Evolutionary conservation across 257 asterid genomes (phyloP).

Genomic region (Lantana camara): DNA sequence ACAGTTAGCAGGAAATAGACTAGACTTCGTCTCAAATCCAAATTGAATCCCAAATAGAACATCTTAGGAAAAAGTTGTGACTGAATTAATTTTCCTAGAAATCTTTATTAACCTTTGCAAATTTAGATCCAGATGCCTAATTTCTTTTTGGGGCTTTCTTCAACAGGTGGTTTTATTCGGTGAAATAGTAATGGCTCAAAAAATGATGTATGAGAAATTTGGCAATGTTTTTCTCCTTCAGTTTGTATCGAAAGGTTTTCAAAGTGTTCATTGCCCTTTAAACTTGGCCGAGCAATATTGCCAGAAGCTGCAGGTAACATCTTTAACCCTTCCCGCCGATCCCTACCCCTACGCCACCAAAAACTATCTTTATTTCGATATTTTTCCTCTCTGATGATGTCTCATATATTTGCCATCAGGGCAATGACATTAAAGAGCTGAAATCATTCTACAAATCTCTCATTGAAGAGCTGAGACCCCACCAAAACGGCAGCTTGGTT

Average conservation of each 20-base stretch:
- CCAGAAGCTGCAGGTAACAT: constrained; percentile 88
- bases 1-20: too few relatives aligned
- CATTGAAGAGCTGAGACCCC: constrained; percentile 72
- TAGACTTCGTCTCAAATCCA: too few relatives aligned
- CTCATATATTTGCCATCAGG: constrained; percentile 45
- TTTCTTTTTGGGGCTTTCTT: constrained; percentile 7
- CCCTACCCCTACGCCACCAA: too few relatives aligned
- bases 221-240: constrained; percentile 75
- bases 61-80: too few relatives aligned
- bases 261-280: constrained; percentile 68
- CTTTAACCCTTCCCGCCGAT: background rate
- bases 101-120: too few relatives aligned
- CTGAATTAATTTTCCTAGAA: too few relatives aligned
- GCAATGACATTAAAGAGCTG: constrained; percentile 65
- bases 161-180: constrained; percentile 71
- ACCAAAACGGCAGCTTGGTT: constrained; percentile 83
- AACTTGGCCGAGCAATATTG: constrained; percentile 85
- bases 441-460: constrained; percentile 82
- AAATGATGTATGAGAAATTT: constrained; percentile 84
- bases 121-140: background rate
- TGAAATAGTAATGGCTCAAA: constrained; percentile 87
- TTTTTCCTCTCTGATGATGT: too few relatives aligned
- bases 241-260: constrained; percentile 77
- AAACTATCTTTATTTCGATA: too few relatives aligned
- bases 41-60: too few relatives aligned